phyloP scores from a whole-genome alignment of 2,329 filamentous ascomycete genomes.

The Botrytis medusae region DNA sequence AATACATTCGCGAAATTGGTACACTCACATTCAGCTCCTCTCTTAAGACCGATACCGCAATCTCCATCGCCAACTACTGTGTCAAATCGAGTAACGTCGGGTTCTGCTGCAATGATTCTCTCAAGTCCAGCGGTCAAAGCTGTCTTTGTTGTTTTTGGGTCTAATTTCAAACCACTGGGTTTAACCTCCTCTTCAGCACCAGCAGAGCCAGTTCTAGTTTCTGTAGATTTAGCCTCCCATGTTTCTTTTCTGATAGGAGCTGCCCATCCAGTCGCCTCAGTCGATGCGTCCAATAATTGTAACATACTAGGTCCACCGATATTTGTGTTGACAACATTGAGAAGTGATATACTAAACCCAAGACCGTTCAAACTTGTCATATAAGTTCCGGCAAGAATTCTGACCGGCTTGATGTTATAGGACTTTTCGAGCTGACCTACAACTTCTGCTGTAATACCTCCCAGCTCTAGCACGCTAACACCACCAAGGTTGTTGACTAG shows the following conservation, averaged over 20 bases:
- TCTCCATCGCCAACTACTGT: conserved; percentile 72
- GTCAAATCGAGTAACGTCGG: conserved; percentile 65
- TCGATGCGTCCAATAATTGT: conserved; percentile 65
- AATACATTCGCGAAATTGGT: not conserved
- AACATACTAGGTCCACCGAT: conserved; percentile 52
- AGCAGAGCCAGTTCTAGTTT: conserved; percentile 33
- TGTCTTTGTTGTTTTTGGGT: conserved; percentile 47
- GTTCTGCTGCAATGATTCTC: conserved; percentile 61
- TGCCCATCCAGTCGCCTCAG: conserved; percentile 67
- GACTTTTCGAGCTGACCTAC: conserved; percentile 57
- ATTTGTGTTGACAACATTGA: conserved; percentile 59
- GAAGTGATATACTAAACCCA: conserved; percentile 67
- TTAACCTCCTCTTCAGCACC: conserved; percentile 38
- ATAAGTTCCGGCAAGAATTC: conserved; percentile 65
- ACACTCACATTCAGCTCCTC: conserved; percentile 58
- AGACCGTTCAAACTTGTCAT: conserved; percentile 72
- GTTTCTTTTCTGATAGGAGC: conserved; percentile 58
- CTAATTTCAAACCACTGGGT: conserved; percentile 37
- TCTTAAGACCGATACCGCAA: conserved; percentile 67
- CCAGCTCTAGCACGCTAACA: conserved; percentile 64
- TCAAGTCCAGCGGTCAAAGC: conserved; percentile 56
- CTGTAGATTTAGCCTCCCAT: conserved; percentile 52
- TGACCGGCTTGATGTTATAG: conserved; percentile 60
- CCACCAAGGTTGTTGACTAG: conserved; percentile 70
- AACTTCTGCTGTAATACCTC: conserved; percentile 67